Conservation (phyloP, 192 early-diverging fungal genomes). For the Funneliformis geosporum region DNA sequence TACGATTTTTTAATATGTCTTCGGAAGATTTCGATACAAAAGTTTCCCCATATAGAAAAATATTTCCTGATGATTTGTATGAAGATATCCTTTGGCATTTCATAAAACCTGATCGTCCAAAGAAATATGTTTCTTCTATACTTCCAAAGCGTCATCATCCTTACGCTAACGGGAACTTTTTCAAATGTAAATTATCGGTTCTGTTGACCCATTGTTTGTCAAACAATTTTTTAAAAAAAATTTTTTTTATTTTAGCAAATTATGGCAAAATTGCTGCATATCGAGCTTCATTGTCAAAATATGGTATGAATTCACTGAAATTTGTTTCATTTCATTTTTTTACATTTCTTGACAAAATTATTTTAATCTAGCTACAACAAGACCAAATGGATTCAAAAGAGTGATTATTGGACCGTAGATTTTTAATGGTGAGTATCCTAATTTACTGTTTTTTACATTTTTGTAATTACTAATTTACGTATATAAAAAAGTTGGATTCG, state of each 20-base stretch:
- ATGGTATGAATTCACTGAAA: neutral
- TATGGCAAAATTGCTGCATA: neutral
- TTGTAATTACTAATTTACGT: neutral
- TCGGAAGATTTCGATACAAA: conserved; percentile 13
- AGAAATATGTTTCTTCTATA: neutral
- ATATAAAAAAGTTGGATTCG: neutral
- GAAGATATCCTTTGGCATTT: conserved; percentile 24
- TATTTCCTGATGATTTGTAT: conserved; percentile 24
- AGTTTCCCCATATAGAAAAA: neutral
- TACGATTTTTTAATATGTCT: conserved; percentile 28
- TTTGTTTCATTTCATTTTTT: neutral
- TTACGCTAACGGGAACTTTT: neutral
- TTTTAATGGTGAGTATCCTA: neutral
- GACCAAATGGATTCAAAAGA: conserved; percentile 7
- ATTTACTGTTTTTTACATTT: neutral
- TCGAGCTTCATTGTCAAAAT: conserved; percentile 1
- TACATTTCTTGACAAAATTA: neutral
- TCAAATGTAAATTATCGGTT: neutral
- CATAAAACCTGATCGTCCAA: neutral
- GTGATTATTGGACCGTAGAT: neutral
- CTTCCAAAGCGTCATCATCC: conserved; percentile 17
- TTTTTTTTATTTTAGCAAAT: neutral
- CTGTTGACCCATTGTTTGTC: neutral
- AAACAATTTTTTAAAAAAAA: neutral
- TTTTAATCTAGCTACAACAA: neutral